A percentile compares a stretch with the other conserved stretches of the same genome.
These are phyloP conservation scores for Ilyonectria sp. DNA, from an alignment of 2,329 filamentous ascomycete genomes.

Conservation along the genomic window DNA sequence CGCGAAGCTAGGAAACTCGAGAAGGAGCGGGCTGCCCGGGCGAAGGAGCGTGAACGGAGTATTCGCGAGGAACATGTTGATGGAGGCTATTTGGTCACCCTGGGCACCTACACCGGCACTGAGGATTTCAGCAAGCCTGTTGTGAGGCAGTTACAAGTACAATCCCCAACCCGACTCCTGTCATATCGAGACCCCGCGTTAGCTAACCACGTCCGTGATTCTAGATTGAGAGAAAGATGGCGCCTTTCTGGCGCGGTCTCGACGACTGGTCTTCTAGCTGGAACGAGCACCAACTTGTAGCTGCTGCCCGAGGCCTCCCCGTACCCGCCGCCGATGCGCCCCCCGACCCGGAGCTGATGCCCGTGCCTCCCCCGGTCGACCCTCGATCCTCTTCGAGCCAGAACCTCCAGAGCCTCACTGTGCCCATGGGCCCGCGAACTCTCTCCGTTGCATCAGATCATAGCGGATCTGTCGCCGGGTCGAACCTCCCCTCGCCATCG, in stretches of 20 bases:
- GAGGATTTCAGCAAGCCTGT: constrained; percentile 94
- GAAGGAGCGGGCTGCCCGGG: constrained; percentile 80
- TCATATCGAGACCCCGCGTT: neutral
- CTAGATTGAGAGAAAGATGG: constrained; percentile 91
- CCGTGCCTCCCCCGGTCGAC: constrained; percentile 61
- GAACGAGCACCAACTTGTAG: constrained; percentile 96
- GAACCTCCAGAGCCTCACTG: constrained; percentile 80
- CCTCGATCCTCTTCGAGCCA: constrained; percentile 65
- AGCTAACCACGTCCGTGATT: constrained; percentile 37
- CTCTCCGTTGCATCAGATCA: constrained; percentile 85
- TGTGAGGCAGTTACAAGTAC: constrained; percentile 92
- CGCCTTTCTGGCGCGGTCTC: constrained; percentile 95
- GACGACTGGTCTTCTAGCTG: constrained; percentile 91
- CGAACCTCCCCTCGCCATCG: constrained; percentile 66
- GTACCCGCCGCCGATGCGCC: constrained; percentile 89
- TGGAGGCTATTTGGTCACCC: constrained; percentile 93
- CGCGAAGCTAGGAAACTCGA: constrained; percentile 89
- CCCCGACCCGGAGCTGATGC: constrained; percentile 76
- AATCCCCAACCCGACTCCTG: constrained; percentile 36
- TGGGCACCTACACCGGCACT: constrained; percentile 91
- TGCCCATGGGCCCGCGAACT: constrained; percentile 84
- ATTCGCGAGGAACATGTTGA: constrained; percentile 94
- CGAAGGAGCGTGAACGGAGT: constrained; percentile 91
- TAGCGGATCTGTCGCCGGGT: constrained; percentile 72
- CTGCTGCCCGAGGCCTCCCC: constrained; percentile 86